Conservation (phyloP, 345 rosid genomes). For the Kandelia obovata region DNA sequence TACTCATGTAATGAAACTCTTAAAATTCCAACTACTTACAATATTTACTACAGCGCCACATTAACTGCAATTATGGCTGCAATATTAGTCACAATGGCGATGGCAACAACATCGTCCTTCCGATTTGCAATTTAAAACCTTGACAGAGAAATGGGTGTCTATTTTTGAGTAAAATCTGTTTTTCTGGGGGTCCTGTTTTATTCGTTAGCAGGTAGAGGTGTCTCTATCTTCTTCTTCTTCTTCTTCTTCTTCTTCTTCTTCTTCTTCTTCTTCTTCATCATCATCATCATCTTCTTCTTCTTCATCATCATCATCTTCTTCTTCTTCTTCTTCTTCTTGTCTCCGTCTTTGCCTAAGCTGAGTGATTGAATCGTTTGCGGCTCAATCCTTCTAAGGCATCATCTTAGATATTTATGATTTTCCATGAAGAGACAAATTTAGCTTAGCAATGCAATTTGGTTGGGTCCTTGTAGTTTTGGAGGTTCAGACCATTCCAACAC, state of each 20-base stretch:
- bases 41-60: no score
- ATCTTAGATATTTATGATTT: slow-evolving; percentile 14
- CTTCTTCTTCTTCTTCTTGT: background rate
- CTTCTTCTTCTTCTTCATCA: background rate
- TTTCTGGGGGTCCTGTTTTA: background rate
- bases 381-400: background rate
- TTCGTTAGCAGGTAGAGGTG: background rate
- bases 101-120: no score
- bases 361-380: slow-evolving; percentile 45
- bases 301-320: background rate
- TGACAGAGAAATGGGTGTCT: slow-evolving; percentile 13
- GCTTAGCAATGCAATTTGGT: slow-evolving; percentile 25
- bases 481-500: slow-evolving; percentile 43
- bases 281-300: background rate
- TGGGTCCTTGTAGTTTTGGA: slow-evolving; percentile 23
- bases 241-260: background rate
- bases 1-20: no score
- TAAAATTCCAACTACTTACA: no score
- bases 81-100: no score
- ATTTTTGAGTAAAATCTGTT: slow-evolving; percentile 17
- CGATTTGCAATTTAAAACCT: no score
- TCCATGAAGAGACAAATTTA: slow-evolving; percentile 24
- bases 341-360: background rate
- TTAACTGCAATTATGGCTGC: no score
- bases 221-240: slow-evolving; percentile 1